A percentile compares a stretch with the other conserved stretches of the same genome.
These are phyloP conservation scores for Talaromyces thailandensis DNA, from an alignment of 495 filamentous ascomycete species.

Conservation along the genomic window DNA sequence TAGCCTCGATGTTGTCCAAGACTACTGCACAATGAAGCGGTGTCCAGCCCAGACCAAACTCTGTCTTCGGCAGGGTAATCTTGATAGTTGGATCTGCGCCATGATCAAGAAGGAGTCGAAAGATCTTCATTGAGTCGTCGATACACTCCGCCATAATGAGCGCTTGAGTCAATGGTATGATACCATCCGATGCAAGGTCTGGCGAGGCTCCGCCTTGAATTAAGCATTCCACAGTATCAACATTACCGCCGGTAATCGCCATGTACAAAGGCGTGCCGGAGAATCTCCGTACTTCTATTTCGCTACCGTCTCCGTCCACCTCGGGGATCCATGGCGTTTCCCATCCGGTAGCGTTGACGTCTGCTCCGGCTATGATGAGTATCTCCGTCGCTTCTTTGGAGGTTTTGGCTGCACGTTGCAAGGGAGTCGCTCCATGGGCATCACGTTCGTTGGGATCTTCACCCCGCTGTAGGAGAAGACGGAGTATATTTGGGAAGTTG, in stretches of 20 bases:
- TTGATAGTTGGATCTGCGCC: slow-evolving; percentile 10
- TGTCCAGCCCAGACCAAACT: neutral
- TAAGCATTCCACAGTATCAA: neutral
- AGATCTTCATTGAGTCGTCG: neutral
- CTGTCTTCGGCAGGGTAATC: neutral
- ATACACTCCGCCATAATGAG: neutral
- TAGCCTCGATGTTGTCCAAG: neutral
- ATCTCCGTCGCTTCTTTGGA: neutral
- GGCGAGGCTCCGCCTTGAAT: neutral
- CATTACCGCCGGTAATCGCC: neutral
- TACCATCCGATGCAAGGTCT: neutral
- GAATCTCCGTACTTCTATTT: slow-evolving; percentile 1
- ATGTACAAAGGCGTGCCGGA: neutral
- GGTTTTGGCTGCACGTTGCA: neutral
- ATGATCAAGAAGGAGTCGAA: slow-evolving; percentile 9
- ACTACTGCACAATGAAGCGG: neutral
- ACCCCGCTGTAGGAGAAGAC: neutral
- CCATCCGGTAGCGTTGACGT: neutral
- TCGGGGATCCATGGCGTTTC: neutral
- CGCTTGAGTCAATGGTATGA: neutral
- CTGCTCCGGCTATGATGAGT: slow-evolving; percentile 2
- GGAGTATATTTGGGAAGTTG: neutral
- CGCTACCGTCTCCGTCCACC: neutral
- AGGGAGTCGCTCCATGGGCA: neutral
- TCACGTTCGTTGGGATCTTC: neutral